These are phyloP conservation scores for Talaromyces adpressus DNA, from an alignment of 495 filamentous ascomycete species.

Conservation along the genomic window DNA sequence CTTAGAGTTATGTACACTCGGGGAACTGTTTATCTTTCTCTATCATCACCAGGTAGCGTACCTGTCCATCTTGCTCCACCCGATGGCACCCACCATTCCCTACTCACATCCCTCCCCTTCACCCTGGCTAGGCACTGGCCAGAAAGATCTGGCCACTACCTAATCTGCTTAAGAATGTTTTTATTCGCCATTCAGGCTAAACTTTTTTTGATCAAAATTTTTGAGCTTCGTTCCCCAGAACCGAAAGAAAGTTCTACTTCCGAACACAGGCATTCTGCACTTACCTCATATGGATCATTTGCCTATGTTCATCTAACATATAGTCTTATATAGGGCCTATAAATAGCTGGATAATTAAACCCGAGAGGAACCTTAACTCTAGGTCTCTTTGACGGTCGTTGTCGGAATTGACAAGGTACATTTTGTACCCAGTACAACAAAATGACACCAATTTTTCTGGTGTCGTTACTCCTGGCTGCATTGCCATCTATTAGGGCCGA, in stretches of 20 bases:
- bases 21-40: background rate
- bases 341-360: background rate
- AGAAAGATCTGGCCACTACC: background rate
- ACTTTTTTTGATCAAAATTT: background rate
- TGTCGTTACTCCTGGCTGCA: conserved; percentile 1
- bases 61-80: background rate
- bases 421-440: background rate
- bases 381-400: background rate
- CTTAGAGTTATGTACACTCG: background rate
- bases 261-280: background rate
- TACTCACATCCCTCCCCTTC: background rate
- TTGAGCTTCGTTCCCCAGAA: background rate
- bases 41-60: background rate
- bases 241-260: background rate
- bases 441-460: background rate
- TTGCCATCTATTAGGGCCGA: conserved; percentile 16
- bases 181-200: background rate
- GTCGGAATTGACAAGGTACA: background rate
- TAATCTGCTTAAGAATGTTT: background rate
- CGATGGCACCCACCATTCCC: background rate
- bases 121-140: background rate
- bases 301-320: background rate
- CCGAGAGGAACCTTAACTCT: background rate
- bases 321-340: background rate
- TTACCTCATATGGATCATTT: background rate